Percentiles rank a stretch among this genome's conserved stretches.
Evolutionary conservation across 306 rosid genomes (phyloP).

Genomic region (Herpetospermum pedunculosum): DNA sequence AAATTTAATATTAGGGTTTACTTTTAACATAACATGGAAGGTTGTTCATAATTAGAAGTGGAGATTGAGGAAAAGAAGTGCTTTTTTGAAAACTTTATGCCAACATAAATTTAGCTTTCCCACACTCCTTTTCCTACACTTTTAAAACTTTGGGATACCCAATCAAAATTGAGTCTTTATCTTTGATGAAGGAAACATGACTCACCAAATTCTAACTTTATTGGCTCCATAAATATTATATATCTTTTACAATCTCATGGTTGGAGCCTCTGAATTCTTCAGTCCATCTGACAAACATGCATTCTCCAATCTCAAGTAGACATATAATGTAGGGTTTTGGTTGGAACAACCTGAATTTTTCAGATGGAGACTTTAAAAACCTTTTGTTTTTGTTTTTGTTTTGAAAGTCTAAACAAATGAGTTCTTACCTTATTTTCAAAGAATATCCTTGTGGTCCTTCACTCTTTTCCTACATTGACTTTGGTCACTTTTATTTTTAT

Average conservation of each 20-base stretch:
- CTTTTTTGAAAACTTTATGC: not conserved
- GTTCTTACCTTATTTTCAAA: not conserved
- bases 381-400: no score
- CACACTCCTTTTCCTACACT: not conserved
- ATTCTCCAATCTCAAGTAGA: not conserved
- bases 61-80: not conserved
- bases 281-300: not conserved
- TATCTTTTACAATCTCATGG: not conserved
- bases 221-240: not conserved
- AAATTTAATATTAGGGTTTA: not conserved
- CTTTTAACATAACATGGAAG: not conserved
- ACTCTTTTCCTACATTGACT: no score
- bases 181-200: not conserved
- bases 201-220: not conserved
- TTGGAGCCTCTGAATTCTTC: not conserved
- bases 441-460: not conserved
- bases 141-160: not conserved
- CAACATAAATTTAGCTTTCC: not conserved
- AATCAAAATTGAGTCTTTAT: not conserved
- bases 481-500: not conserved
- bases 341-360: not conserved
- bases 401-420: not conserved
- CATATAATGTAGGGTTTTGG: not conserved
- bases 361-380: not conserved
- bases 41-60: not conserved